A percentile compares a stretch with the other conserved stretches of the same genome.
These are phyloP conservation scores for Auriculariales sp. DNA, from an alignment of 768 basidiomycete genomes.

Conservation along the genomic window DNA sequence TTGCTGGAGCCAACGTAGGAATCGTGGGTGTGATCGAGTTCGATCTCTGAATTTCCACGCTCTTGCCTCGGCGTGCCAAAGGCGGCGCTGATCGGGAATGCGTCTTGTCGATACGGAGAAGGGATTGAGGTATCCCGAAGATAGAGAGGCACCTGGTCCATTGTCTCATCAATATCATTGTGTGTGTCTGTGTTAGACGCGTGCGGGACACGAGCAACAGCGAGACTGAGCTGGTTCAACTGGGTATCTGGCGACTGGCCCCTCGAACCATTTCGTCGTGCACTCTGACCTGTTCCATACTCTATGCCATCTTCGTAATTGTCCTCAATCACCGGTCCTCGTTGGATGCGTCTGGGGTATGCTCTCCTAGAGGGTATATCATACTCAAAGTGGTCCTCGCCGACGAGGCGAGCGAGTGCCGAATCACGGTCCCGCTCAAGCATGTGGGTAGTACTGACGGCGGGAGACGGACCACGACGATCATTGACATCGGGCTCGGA, in stretches of 20 bases:
- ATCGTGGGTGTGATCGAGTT: background rate
- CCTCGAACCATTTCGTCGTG: no score
- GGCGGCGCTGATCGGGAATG: conserved; percentile 53
- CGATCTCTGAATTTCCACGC: background rate
- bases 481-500: no score
- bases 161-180: conserved; percentile 17
- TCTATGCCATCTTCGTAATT: background rate
- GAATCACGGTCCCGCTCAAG: background rate
- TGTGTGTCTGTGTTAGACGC: conserved; percentile 37
- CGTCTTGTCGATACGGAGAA: conserved; percentile 40
- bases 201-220: conserved; percentile 31
- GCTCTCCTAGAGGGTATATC: no score
- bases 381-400: background rate
- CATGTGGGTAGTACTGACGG: background rate
- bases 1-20: no score
- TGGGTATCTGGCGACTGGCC: no score
- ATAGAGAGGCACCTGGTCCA: conserved; percentile 30
- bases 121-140: conserved; percentile 22
- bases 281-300: no score
- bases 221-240: no score
- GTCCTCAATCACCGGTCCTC: background rate
- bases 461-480: background rate
- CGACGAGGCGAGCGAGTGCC: background rate
- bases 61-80: conserved; percentile 62
- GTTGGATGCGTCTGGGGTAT: background rate